Evolutionary conservation across 305 asterid species (phyloP), one percentile per base, ranked within the genome.

Genomic region (Fraxinus dipetala): DNA sequence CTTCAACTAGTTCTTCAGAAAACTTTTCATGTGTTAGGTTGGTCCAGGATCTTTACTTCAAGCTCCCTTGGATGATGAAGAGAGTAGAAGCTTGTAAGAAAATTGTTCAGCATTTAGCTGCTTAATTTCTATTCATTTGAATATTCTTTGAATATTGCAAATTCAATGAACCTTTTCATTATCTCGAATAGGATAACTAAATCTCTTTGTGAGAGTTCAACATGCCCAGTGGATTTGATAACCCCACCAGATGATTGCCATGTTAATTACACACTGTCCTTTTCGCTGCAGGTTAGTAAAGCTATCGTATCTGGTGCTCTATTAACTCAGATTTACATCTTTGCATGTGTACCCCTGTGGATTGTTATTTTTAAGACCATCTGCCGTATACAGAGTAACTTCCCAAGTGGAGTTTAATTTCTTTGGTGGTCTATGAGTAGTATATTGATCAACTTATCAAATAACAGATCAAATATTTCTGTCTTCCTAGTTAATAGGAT

Each of bases 191-290:
- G 99, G 97, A 93, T 88, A 81, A 94, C 95, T 7, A 91, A 90
- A 88, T 87, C 96, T 70, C 99, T 92, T 82, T 95, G 99, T 80
- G 96, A 87, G 87, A 91, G 91, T 87, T 74, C 98, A 79, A 85
- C 86, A 82, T 95, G 99, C 88, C 99, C 99, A 56, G 73, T 77
- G 90, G 99, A 95, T 90, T 89, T 95, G 85, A 93, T 95, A 84
- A 84, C 88, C 81, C 99, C 99, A 73, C 99, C 98, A 65, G 99
- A 95, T 86, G 99, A 95, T 87, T 95, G 99, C 83, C 98, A 95
- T 91, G 99, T 92, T 85, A 95, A 95, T 86, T 93, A 95, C 82
- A 95, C 99, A 22, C 84, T 94, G 84, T 90, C 97, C 75, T 95
- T 94, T 90, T 91, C 99, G 61, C 87, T 95, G 86, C 99, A 95